Conservation (phyloP, 192 early-diverging fungal species). For the Umbelopsis ramanniana region DNA sequence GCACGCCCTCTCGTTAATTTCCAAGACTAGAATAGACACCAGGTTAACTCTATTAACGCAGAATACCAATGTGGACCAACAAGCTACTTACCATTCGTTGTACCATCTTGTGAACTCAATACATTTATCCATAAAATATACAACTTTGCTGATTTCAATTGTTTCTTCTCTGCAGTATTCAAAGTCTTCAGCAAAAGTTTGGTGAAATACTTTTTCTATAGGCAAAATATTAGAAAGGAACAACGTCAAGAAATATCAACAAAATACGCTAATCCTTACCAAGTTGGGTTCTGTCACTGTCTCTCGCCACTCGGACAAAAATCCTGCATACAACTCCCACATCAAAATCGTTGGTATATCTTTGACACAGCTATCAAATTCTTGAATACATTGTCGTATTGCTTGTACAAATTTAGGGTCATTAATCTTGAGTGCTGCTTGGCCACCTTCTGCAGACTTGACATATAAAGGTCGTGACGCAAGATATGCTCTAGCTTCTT, state of each 20-base stretch:
- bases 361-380: slow-evolving; percentile 50
- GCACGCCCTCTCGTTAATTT: slow-evolving; percentile 42
- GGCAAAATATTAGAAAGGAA: slow-evolving; percentile 34
- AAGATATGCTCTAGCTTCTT: slow-evolving; percentile 58
- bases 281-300: slow-evolving; percentile 59
- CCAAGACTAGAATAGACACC: not conserved
- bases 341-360: slow-evolving; percentile 50
- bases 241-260: not conserved
- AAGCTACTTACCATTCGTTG: slow-evolving; percentile 4
- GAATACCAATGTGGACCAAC: too few species aligned
- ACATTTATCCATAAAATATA: slow-evolving; percentile 59
- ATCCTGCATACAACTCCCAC: slow-evolving; percentile 67
- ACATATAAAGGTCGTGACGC: slow-evolving; percentile 63
- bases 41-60: too few species aligned
- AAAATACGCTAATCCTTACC: slow-evolving; percentile 32
- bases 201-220: slow-evolving; percentile 60
- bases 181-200: slow-evolving; percentile 59
- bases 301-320: slow-evolving; percentile 55
- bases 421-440: slow-evolving; percentile 43
- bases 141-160: slow-evolving; percentile 48
- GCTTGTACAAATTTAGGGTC: slow-evolving; percentile 37
- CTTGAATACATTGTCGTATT: slow-evolving; percentile 47
- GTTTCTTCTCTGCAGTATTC: slow-evolving; percentile 49
- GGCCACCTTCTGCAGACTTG: slow-evolving; percentile 48
- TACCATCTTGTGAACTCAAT: slow-evolving; percentile 17